Base-by-base conservation (phyloP, 768 basidiomycete species). In the Suillus tomentosus region DNA sequence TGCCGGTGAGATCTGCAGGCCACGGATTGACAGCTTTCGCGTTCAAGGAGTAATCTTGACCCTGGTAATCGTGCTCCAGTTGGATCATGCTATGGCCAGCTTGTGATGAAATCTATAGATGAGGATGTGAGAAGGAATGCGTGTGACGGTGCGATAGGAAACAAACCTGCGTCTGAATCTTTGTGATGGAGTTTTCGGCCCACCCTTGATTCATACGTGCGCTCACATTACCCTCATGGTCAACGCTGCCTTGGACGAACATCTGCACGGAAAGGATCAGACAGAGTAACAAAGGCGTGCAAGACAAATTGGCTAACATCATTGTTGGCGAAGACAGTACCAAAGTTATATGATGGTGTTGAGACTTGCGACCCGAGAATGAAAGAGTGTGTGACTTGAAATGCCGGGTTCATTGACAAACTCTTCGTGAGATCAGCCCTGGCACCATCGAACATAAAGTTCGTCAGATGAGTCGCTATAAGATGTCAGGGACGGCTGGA, bases 311-410 rank as follows among this genome's bases (percentile, higher is more conserved):
- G 19, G 70, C 76, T 59, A 70, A 97, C 96, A 74, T 84, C 84
- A 70, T 87, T 83, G 71, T 89, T 96, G 15, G 92, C 95, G 78
- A 90, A 98, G 59, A 97, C 85, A 11, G 95, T 94, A 63, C 91
- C 93, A 74, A 99, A 98, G 77, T 94, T 95, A 79, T 99, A 99
- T 37, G 90, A 91, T 15, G 96, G 85, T 1, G 94, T 86, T 0
- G 83, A 77, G n/a, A 88, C 86, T 76, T 92, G 90, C 22, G 94
- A 94, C 22, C 94, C 97, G 63, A 98, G 81, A 64, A 89, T 84
- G 79, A 99, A 98, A 27, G 95, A 92, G 77, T 99, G 97, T 65
- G 95, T 96, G 70, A 98, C 91, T 82, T 99, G 96, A 86, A 99
- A 99, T 59, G 92, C 87, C n/a, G 97, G 97, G 76, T 87, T 93